Evolutionary conservation across 139 green algal species (phyloP).

Genomic region (Tetraselmis striata): DNA sequence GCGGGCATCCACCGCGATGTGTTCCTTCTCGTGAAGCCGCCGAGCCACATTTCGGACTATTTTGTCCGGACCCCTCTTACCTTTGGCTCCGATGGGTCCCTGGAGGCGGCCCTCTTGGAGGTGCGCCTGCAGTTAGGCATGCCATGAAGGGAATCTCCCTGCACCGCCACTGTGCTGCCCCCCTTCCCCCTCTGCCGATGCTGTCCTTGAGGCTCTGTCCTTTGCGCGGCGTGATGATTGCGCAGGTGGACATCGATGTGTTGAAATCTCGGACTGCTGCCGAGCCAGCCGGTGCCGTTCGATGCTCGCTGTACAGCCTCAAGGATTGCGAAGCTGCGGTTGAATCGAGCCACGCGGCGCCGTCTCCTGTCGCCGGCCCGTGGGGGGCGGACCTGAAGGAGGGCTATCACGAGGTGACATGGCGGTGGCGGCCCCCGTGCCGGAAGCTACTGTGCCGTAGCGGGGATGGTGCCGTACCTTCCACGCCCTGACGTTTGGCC

Average conservation of each 20-base stretch:
- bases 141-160: too few species aligned
- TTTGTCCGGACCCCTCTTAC: slow-evolving; percentile 50
- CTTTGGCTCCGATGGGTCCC: slow-evolving; percentile 18
- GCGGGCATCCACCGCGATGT: slow-evolving; percentile 85
- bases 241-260: slow-evolving; percentile 23
- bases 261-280: background rate
- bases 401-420: background rate
- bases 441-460: background rate
- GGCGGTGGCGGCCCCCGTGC: too few species aligned
- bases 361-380: background rate
- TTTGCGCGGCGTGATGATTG: background rate
- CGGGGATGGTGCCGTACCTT: background rate
- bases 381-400: background rate
- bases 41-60: slow-evolving; percentile 59
- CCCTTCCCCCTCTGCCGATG: too few species aligned
- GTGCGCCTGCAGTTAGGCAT: slow-evolving; percentile 13
- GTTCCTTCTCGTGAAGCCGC: slow-evolving; percentile 56
- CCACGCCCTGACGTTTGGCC: background rate
- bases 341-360: background rate
- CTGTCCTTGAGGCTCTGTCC: too few species aligned
- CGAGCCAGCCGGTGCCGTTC: background rate
- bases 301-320: background rate
- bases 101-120: slow-evolving; percentile 18
- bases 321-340: background rate
- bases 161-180: too few species aligned